Percentiles rank a stretch among this genome's conserved stretches.
These are phyloP conservation scores for Rubia balearica DNA, from an alignment of 305 asterid genomes.

Conservation along the genomic window DNA sequence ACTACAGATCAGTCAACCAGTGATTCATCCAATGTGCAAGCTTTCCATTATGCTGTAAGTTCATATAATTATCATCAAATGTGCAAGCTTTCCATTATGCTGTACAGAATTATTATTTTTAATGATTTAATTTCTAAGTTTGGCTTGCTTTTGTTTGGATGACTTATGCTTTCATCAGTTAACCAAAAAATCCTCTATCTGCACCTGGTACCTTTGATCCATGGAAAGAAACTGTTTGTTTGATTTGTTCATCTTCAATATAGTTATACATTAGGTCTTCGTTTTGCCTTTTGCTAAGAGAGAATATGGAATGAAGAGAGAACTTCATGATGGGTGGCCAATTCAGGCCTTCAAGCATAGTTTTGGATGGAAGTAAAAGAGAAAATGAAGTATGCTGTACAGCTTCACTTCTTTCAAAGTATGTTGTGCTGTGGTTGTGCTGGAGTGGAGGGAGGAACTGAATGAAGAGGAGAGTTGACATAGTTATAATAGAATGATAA, in stretches of 20 bases:
- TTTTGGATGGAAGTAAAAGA: background rate
- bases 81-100: too few species aligned
- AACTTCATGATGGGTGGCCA: background rate
- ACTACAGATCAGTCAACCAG: slow-evolving; percentile 58
- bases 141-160: background rate
- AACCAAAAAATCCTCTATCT: background rate
- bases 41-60: slow-evolving; percentile 98
- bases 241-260: background rate
- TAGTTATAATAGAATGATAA: background rate
- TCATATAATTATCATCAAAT: background rate
- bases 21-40: slow-evolving; percentile 54
- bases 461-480: background rate
- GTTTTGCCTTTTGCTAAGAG: background rate
- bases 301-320: background rate
- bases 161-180: background rate
- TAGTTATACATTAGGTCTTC: background rate
- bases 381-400: background rate
- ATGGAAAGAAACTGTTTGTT: background rate
- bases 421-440: background rate
- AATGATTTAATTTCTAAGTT: background rate
- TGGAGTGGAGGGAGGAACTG: background rate
- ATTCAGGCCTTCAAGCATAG: background rate
- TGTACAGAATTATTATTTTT: background rate
- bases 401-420: background rate
- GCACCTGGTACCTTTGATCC: background rate